Base-by-base conservation (phyloP, 768 basidiomycete genomes). In the Hemileccinum impolitum region DNA sequence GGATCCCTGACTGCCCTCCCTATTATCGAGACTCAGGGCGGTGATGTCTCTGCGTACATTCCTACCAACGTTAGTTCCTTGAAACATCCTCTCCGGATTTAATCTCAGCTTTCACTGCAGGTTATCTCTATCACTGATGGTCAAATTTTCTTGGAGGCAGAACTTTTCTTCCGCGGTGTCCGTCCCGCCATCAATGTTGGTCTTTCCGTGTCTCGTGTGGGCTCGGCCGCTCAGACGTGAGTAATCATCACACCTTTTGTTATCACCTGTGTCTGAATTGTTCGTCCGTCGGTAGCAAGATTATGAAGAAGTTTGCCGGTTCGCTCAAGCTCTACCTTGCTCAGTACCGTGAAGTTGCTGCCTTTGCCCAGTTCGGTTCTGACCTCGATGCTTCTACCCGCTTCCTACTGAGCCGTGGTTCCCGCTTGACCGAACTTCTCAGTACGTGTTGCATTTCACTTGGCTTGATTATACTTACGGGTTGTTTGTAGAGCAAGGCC, bases 301-400 rank as follows among this genome's bases (percentile, higher is more conserved):
- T 98, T 76, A 98, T 99, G 96, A 99, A 97, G 89, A 94, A 97
- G 79, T 98, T 98, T 63, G 96, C 96, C 63, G 96, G 96, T 81
- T 98, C 96, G 47, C 85, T 98, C 62, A 97, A 98, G 78, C 84
- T 99, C 40, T 99, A 99, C 84, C 91, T 99, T 59, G 96, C 96
- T 26, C 96, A 99, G 72, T 99, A 98, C 80, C 94, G 96, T 87
- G 96, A 99, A 81, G 96, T 99, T 60, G 96, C 96, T 59, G 94
- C 94, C 58, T 96, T 95, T 68, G 94, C 95, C 50, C 96, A 98
- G 70, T 99, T 99, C 79, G 96, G 96, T 83, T 99, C 96, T 64
- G 96, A 99, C 75, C 90, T 98, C 66, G 96, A 98, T 77, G 94
- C 95, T 48, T 97, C 95, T 14, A 99, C 95, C 58, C 93, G 95